Percentiles rank a stretch among this genome's conserved stretches.
Evolutionary conservation across 2,329 filamentous ascomycete species (phyloP).

Genomic region (Neurospora crassa): DNA sequence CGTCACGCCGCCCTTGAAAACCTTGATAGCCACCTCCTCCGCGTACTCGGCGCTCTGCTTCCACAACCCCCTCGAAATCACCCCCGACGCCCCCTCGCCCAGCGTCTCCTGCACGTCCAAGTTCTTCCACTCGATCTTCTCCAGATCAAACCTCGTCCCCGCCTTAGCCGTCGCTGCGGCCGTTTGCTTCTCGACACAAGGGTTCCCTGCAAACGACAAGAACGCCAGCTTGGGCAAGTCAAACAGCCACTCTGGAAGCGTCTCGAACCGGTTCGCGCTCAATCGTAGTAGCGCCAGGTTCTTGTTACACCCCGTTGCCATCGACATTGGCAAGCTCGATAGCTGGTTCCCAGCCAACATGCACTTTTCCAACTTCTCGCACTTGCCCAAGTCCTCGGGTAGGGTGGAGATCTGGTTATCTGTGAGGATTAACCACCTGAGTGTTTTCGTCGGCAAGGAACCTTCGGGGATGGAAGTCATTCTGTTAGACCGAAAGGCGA

Average conservation of each 20-base stretch:
- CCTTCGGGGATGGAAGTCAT: conserved; percentile 33
- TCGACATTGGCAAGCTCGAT: conserved; percentile 27
- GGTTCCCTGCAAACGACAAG: conserved; percentile 38
- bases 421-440: conserved; percentile 40
- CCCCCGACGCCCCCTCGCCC: conserved; percentile 35
- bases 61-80: conserved; percentile 33
- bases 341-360: conserved; percentile 40
- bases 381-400: conserved; percentile 32
- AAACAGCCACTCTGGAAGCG: conserved; percentile 34
- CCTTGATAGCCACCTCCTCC: conserved; percentile 35
- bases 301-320: conserved; percentile 30
- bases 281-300: conserved; percentile 35
- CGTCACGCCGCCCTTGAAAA: conserved; percentile 37
- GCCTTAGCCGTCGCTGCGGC: conserved; percentile 15
- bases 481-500: conserved; percentile 36
- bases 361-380: conserved; percentile 35
- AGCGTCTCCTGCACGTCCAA: conserved; percentile 31
- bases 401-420: conserved; percentile 31
- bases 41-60: conserved; percentile 18
- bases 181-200: conserved; percentile 20
- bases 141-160: conserved; percentile 20
- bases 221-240: conserved; percentile 34
- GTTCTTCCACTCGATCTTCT: conserved; percentile 30
- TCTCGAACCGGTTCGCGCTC: conserved; percentile 29
- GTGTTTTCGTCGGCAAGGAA: conserved; percentile 27